These are phyloP conservation scores for Globisporangium yorkense DNA, from an alignment of 352 stramenopile species.

Conservation along the genomic window DNA sequence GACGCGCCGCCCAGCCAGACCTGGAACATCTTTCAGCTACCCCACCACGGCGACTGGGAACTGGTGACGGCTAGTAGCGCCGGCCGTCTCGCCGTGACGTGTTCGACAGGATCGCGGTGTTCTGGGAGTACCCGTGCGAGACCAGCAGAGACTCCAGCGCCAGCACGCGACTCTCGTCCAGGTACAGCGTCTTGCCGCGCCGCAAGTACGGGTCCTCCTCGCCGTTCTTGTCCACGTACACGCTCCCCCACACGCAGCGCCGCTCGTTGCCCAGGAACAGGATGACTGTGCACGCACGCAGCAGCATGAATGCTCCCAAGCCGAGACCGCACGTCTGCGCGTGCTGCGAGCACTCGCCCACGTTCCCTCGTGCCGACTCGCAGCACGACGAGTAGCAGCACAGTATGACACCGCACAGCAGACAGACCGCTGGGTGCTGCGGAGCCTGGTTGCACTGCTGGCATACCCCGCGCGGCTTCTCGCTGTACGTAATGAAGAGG, in stretches of 20 bases:
- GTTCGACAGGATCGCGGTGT: constrained; percentile 74
- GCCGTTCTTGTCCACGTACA: constrained; percentile 84
- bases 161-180: constrained; percentile 44
- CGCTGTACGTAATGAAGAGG: constrained; percentile 75
- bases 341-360: constrained; percentile 77
- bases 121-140: constrained; percentile 67
- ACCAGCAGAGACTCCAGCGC: constrained; percentile 69
- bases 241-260: constrained; percentile 74
- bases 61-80: constrained; percentile 45
- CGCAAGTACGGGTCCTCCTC: constrained; percentile 81
- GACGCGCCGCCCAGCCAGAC: too few species aligned
- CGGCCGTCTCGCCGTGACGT: constrained; percentile 68
- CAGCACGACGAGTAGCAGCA: constrained; percentile 79
- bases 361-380: constrained; percentile 36
- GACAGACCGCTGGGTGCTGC: constrained; percentile 66
- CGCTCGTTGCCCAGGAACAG: constrained; percentile 78
- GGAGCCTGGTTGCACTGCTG: constrained; percentile 50
- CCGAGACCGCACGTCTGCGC: constrained; percentile 58
- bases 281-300: constrained; percentile 77
- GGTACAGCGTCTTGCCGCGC: constrained; percentile 66
- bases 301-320: constrained; percentile 53
- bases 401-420: constrained; percentile 67
- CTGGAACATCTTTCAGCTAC: too few species aligned
- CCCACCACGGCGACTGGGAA: too few species aligned
- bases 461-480: constrained; percentile 52